Base-by-base conservation (phyloP, 2,329 filamentous ascomycete genomes). In the Colletotrichum brevisporum region DNA sequence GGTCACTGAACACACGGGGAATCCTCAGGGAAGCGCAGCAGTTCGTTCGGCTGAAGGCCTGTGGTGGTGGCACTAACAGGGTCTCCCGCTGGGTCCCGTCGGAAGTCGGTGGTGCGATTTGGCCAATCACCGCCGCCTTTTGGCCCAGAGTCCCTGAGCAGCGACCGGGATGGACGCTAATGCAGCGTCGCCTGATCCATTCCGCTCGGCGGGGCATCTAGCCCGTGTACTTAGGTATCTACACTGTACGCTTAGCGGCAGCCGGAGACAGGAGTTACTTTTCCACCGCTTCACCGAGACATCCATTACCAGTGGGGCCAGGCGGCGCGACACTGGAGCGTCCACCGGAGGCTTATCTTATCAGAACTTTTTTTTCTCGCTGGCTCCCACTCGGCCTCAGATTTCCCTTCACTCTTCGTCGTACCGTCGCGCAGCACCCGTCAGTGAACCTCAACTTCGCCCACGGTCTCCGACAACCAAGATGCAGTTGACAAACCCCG, bases 401-500 rank as follows among this genome's bases (percentile, higher is more conserved):
- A 60, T 31, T 69, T 69, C 68, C 47, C 48, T 69, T 50, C n/a
- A 31, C n/a, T 16, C 43, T 39, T 52, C 52, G 64, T 59, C 53
- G 59, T 59, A 61, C 59, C 26, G 50, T 64, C 64, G 68, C 58
- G 63, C 43, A 65, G 60, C 53, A 69, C 52, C 50, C 48, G 43
- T n/a, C 21, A 41, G 48, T 41, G 47, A 26, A 62, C 36, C 55
- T 41, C 47, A 26, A 62, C 36, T 58, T 41, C 47, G 58, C 16
- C 62, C 15, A 18, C 24, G 26, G 43, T 62, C 54, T 50, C 45
- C 61, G 54, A 54, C 66, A 69, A 58, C 52, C 55, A 70, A 73
- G 69, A 95, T 95, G 93, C 94, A 94, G 85, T 88, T 95, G 79
- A 91, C 92, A 31, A 94, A 94, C 75, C 90, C 93, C 73, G 93